Evolutionary conservation across 192 early-diverging fungal genomes (phyloP), one percentile per base, ranked within the genome.

Genomic region (Coemansia sp.): DNA sequence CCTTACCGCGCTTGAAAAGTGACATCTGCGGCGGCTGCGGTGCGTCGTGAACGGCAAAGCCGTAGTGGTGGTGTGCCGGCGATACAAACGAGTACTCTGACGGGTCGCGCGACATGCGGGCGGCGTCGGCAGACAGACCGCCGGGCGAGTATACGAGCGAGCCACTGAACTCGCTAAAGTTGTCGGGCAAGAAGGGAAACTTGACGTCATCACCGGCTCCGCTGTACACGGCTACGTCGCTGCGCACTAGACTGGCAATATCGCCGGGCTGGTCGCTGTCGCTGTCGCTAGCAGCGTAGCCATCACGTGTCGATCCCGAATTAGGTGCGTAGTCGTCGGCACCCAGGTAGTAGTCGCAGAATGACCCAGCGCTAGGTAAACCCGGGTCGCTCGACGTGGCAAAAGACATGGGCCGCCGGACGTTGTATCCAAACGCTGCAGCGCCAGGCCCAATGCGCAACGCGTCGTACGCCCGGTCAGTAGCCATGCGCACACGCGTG

Each of bases 141-240:
- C 44, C 56, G 4, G 70, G 59, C n/a, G 70, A 62, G 64, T 57
- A 62, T 8, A 72, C 61, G 12, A 59, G 48, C 0, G 70, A 61
- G 1, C 62, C 65, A 25, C 74, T 61, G 19, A 71, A 67, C 48
- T 77, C 74, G 57, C 74, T 77, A 12, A 71, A 60, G n/a, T 67
- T 77, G 45, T 77, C 74, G 0, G 63, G 55, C 54, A 66, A 49
- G 15, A 77, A 77, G 4, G 74, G 74, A n/a, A 77, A 77, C 44
- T 77, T 77, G 7, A 71, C 61, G 41, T 77, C 74, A 9, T 77
- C 74, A 44, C 48, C 58, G 6, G 72, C 62, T 22, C 67, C 68
- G 40, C 67, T 56, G 39, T 77, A 77, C 14, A 77, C 67, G 18
- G 73, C 73, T 0, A 77, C 61, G 23, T 77, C 73, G 39, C 67